A percentile compares a stretch with the other conserved stretches of the same genome.
Conservation (phyloP, 108 stramenopile genomes). For the Nitzschia palea region DNA sequence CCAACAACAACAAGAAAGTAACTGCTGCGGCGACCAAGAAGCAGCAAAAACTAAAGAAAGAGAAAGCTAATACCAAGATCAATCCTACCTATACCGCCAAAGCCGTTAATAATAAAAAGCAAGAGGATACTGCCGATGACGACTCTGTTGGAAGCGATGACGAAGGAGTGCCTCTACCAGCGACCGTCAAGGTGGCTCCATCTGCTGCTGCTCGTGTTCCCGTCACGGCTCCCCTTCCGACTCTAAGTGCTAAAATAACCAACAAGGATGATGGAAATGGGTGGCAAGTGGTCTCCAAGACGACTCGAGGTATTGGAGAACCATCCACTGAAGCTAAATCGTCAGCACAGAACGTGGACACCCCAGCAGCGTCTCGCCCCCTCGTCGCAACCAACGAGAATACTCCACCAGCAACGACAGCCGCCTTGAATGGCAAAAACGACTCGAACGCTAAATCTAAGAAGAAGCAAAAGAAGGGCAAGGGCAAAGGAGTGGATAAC, state of each 20-base stretch:
- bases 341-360: background rate
- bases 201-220: no score
- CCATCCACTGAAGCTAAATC: background rate
- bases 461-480: conserved; percentile 10
- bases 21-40: no score
- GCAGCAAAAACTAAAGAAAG: no score
- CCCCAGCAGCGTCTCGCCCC: background rate
- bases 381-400: background rate
- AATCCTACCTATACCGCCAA: background rate
- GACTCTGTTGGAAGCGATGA: no score
- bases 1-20: no score
- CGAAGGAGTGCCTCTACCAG: no score
- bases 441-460: background rate
- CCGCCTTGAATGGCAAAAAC: background rate
- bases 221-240: background rate
- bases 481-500: background rate
- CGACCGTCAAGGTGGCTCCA: no score
- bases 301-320: background rate
- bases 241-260: background rate
- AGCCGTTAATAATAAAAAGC: no score
- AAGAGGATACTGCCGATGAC: no score
- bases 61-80: conserved; percentile 4
- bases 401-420: background rate
- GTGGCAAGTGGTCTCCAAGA: conserved; percentile 32
- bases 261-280: conserved; percentile 9